A percentile compares a stretch with the other conserved stretches of the same genome.
These are phyloP conservation scores for Phlyctochytrium planicorne DNA, from an alignment of 192 early-diverging fungal species.

Conservation along the genomic window DNA sequence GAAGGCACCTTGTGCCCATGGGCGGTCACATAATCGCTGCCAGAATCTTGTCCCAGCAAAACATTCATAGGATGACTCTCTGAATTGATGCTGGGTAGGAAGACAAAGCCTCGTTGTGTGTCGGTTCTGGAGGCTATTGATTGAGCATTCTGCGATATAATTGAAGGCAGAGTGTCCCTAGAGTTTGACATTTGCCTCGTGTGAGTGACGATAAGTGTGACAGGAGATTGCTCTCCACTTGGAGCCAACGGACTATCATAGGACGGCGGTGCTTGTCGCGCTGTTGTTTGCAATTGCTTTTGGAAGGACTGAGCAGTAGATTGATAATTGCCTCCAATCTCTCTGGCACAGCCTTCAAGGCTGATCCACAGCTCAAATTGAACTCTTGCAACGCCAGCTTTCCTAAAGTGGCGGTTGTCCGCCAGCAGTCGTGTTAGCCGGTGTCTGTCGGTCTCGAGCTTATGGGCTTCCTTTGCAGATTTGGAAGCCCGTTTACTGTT, in stretches of 20 bases:
- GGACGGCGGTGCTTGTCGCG: background rate
- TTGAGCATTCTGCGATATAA: background rate
- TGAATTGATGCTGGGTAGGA: background rate
- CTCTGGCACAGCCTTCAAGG: background rate
- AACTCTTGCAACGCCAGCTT: background rate
- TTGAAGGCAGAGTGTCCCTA: background rate
- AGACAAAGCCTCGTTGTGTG: background rate
- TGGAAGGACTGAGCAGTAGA: background rate
- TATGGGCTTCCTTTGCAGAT: background rate
- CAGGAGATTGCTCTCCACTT: constrained; percentile 4
- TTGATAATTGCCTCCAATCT: background rate
- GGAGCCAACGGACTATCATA: background rate
- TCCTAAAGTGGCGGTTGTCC: background rate
- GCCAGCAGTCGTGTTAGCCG: background rate
- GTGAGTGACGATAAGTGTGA: background rate
- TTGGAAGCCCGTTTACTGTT: background rate
- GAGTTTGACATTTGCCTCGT: background rate
- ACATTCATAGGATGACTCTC: background rate
- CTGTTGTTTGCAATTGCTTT: too few species aligned
- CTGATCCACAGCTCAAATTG: background rate
- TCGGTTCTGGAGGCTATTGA: background rate
- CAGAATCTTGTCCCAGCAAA: too few species aligned
- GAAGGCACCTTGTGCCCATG: too few species aligned
- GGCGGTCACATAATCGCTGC: too few species aligned
- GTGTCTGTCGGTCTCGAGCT: background rate